Conservation (phyloP, 2,329 filamentous ascomycete species). For the Fusarium luffae region DNA sequence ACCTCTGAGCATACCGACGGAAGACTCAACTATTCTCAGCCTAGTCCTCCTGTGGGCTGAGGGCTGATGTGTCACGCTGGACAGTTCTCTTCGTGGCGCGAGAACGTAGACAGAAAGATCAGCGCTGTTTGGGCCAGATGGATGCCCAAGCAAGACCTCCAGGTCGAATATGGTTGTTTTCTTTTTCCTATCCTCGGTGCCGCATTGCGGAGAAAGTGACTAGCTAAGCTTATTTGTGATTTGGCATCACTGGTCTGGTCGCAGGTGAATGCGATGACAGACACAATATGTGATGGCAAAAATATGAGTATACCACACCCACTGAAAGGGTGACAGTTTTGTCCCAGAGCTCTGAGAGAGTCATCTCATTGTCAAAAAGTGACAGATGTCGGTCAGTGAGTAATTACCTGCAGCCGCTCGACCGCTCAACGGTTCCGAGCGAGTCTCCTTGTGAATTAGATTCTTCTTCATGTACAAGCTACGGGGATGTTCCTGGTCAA, state of each 20-base stretch:
- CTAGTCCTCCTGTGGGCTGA: conserved; percentile 13
- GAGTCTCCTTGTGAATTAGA: conserved; percentile 8
- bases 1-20: neutral
- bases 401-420: conserved; percentile 12
- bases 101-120: conserved; percentile 18
- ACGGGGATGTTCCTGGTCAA: conserved; percentile 30
- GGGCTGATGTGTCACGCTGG: conserved; percentile 10
- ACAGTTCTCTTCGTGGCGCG: conserved; percentile 1
- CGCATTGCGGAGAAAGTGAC: conserved; percentile 5
- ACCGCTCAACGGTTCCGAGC: neutral
- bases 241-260: neutral
- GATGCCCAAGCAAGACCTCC: conserved; percentile 19
- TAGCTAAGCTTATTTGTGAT: conserved; percentile 5
- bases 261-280: neutral
- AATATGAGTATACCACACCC: conserved; percentile 23
- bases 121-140: conserved; percentile 22
- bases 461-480: conserved; percentile 11
- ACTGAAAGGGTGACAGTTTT: conserved; percentile 4
- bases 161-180: conserved; percentile 6
- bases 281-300: conserved; percentile 16
- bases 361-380: conserved; percentile 37
- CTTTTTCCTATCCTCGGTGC: neutral
- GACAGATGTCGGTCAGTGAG: neutral
- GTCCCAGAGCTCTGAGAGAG: conserved; percentile 6
- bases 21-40: conserved; percentile 10